Percentiles rank a stretch among this genome's conserved stretches.
Evolutionary conservation across 768 basidiomycete species (phyloP).

Genomic region (Coprinopsis strossmayeri): DNA sequence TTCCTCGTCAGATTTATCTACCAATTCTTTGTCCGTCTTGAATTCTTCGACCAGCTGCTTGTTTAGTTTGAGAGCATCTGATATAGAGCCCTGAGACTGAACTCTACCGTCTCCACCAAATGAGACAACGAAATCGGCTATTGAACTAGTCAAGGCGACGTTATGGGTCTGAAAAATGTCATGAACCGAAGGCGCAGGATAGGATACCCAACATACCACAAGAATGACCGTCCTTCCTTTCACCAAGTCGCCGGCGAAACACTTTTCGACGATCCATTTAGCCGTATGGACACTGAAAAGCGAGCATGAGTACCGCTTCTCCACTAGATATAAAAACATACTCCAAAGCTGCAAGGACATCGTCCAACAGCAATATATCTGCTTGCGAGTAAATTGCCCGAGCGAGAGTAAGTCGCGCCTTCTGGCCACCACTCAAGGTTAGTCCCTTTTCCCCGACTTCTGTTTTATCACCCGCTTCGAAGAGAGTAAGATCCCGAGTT

Average conservation of each 20-base stretch:
- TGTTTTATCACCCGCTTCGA: slow-evolving; percentile 58
- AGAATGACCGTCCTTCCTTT: slow-evolving; percentile 75
- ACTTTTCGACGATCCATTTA: slow-evolving; percentile 72
- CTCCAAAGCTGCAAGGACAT: slow-evolving; percentile 62
- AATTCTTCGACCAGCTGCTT: slow-evolving; percentile 19
- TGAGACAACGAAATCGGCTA: slow-evolving; percentile 51
- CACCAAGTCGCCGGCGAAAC: slow-evolving; percentile 71
- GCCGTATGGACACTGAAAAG: slow-evolving; percentile 62
- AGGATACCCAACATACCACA: slow-evolving; percentile 38
- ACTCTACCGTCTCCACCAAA: slow-evolving; percentile 50
- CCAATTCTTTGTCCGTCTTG: slow-evolving; percentile 20
- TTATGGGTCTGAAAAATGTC: slow-evolving; percentile 33
- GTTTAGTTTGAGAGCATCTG: slow-evolving; percentile 35
- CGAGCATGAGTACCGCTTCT: background rate
- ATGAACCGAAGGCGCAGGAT: background rate
- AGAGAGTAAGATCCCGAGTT: slow-evolving; percentile 60
- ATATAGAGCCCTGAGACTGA: slow-evolving; percentile 38
- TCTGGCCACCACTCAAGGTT: slow-evolving; percentile 36
- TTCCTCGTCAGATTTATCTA: slow-evolving; percentile 23
- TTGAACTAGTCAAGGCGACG: slow-evolving; percentile 40
- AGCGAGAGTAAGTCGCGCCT: slow-evolving; percentile 40
- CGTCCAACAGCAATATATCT: slow-evolving; percentile 61
- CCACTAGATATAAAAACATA: slow-evolving; percentile 5
- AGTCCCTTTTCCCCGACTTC: slow-evolving; percentile 68
- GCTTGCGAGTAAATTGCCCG: slow-evolving; percentile 44